phyloP scores from a whole-genome alignment of 257 asterid genomes.

The Forsythia viridissima region DNA sequence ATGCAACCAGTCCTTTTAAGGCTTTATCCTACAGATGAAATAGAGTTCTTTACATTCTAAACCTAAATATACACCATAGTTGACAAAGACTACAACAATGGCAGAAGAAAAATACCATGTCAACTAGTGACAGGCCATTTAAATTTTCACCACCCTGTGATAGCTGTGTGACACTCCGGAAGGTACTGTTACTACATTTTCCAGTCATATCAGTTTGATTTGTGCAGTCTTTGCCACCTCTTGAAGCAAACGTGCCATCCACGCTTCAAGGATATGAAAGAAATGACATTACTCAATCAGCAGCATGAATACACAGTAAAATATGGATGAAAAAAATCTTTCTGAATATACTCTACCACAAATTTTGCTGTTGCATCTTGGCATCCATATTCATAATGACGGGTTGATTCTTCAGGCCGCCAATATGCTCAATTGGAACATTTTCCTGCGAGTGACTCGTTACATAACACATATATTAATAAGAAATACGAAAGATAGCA shows the following conservation, averaged over 20 bases:
- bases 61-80: constrained; percentile 22
- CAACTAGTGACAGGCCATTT: constrained; percentile 50
- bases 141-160: constrained; percentile 56
- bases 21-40: constrained; percentile 65
- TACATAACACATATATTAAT: constrained; percentile 6
- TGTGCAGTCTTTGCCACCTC: constrained; percentile 35
- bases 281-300: constrained; percentile 19
- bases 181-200: constrained; percentile 43
- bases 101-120: constrained; percentile 59
- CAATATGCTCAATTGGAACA: constrained; percentile 31
- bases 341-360: constrained; percentile 42
- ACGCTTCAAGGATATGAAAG: constrained; percentile 38
- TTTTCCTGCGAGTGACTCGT: constrained; percentile 50
- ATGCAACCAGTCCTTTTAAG: constrained; percentile 71
- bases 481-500: neutral
- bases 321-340: constrained; percentile 1
- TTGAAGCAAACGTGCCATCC: constrained; percentile 41
- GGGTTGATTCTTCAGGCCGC: constrained; percentile 33
- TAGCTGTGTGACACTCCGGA: constrained; percentile 65
- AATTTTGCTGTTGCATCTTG: constrained; percentile 35
- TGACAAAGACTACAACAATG: constrained; percentile 9
- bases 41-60: constrained; percentile 20
- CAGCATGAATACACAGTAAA: constrained; percentile 6
- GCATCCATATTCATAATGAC: constrained; percentile 34
- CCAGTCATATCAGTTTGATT: constrained; percentile 37